Conservation (phyloP, 345 rosid genomes). For the Lenwebbia sp. region DNA sequence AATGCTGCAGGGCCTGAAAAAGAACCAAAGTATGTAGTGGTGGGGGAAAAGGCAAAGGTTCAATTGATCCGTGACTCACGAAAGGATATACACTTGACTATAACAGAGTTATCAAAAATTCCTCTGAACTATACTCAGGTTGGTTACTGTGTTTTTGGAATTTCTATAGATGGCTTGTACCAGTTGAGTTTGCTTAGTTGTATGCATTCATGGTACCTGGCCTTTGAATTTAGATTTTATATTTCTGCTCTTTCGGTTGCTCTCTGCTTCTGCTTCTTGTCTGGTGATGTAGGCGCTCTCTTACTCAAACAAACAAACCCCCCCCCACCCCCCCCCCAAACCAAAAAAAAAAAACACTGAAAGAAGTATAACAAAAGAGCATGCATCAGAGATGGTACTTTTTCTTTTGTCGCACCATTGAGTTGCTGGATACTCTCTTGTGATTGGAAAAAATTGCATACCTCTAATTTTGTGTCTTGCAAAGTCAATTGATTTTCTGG, state of each 20-base stretch:
- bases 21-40: conserved; percentile 61
- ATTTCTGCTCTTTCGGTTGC: neutral
- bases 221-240: neutral
- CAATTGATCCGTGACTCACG: conserved; percentile 81
- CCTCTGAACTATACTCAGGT: conserved; percentile 97
- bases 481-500: neutral
- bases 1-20: conserved; percentile 71
- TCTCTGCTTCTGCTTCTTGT: neutral
- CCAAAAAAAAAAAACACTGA: neutral
- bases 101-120: conserved; percentile 77
- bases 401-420: neutral
- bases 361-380: neutral
- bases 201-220: neutral
- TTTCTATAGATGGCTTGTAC: neutral
- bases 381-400: neutral
- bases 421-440: neutral
- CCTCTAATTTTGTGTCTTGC: neutral
- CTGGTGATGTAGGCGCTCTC: neutral
- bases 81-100: conserved; percentile 42
- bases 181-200: neutral
- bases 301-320: neutral
- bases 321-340: neutral
- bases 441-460: neutral
- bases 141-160: neutral
- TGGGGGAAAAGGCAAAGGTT: conserved; percentile 93